Evolutionary conservation across 192 early-diverging fungal species (phyloP).

Genomic region (Jimgerdemannia flammicorona): DNA sequence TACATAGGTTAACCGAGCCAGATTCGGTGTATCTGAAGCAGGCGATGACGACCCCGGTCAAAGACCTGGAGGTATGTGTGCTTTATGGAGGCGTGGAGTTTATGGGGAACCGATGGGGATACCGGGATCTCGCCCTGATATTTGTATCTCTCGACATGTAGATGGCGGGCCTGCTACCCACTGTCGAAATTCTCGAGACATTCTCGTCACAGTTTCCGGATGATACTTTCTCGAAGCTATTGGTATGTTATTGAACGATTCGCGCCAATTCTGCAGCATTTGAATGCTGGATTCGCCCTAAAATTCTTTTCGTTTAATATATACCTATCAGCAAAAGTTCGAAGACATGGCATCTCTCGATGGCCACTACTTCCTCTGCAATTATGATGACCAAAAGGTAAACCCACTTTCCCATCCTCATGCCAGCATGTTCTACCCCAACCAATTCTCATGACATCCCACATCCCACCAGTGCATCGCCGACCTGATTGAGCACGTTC

Average conservation of each 20-base stretch:
- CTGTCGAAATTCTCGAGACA: constrained; percentile 67
- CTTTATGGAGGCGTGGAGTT: constrained; percentile 4
- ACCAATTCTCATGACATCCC: not conserved
- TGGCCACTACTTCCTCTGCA: constrained; percentile 75
- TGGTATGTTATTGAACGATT: constrained; percentile 39
- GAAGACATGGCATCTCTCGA: constrained; percentile 63
- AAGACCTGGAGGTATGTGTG: constrained; percentile 15
- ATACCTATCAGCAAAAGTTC: constrained; percentile 51
- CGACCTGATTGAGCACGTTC: constrained; percentile 53
- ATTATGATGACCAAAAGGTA: constrained; percentile 61
- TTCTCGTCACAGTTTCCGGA: constrained; percentile 70
- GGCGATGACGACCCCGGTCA: constrained; percentile 2
- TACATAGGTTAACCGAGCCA: constrained; percentile 10
- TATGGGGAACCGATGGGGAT: constrained; percentile 2
- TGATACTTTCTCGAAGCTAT: constrained; percentile 54
- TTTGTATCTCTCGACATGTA: not conserved
- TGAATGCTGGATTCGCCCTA: not conserved
- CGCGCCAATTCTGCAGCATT: not conserved
- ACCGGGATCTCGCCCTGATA: not conserved
- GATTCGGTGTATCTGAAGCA: constrained; percentile 17
- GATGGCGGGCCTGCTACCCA: constrained; percentile 73
- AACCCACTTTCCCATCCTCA: not conserved
- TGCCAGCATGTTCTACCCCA: not conserved
- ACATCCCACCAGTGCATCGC: constrained; percentile 43
- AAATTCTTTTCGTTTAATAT: not conserved